Percentiles rank a stretch among this genome's conserved stretches.
Conservation (phyloP, 169 alveolate genomes). For the Sarcocystis neurona region DNA sequence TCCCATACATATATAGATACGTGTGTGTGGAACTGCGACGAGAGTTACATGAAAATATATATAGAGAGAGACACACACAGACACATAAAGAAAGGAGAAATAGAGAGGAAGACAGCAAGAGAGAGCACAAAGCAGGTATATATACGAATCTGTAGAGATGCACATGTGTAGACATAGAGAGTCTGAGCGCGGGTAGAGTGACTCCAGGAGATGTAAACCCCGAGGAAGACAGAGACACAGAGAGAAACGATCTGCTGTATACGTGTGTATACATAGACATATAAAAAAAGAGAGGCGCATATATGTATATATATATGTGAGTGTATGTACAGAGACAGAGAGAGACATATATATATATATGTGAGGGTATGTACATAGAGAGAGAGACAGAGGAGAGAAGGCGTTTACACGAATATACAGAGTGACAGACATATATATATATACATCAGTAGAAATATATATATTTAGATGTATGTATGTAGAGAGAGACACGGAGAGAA, state of each 20-base stretch:
- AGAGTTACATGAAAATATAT: too few relatives aligned
- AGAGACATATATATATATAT: not conserved
- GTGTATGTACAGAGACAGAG: not conserved
- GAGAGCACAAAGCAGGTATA: not conserved
- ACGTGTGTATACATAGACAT: not conserved
- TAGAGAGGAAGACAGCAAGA: not conserved
- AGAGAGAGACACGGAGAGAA: too few relatives aligned
- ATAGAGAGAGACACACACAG: not conserved
- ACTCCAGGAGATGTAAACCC: too few relatives aligned
- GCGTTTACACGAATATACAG: not conserved
- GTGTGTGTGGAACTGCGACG: too few relatives aligned
- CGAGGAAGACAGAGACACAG: too few relatives aligned
- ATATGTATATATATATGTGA: not conserved
- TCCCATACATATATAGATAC: too few relatives aligned
- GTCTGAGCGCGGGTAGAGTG: too few relatives aligned
- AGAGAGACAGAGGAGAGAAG: too few relatives aligned
- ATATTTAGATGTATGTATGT: not conserved
- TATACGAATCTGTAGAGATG: too few relatives aligned
- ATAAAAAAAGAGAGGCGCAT: too few relatives aligned
- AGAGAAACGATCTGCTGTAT: too few relatives aligned
- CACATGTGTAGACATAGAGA: too few relatives aligned
- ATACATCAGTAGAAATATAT: not conserved
- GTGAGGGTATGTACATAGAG: not conserved
- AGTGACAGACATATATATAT: not conserved
- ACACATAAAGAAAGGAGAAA: not conserved